phyloP scores from a whole-genome alignment of 2,329 filamentous ascomycete species.

The Hypoxylon sp. region DNA sequence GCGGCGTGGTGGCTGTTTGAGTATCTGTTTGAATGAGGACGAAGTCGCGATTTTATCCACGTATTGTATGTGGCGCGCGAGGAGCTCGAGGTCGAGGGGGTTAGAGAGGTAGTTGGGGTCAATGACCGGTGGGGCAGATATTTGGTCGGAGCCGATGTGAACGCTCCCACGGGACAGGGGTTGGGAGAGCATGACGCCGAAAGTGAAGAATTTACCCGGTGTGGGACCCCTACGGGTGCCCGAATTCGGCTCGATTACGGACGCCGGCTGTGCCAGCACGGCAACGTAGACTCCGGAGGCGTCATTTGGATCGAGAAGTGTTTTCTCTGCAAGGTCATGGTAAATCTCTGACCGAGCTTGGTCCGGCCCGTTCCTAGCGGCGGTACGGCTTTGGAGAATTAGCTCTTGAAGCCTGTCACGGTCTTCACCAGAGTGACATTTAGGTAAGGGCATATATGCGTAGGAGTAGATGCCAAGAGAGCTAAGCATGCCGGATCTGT shows the following conservation, averaged over 20 bases:
- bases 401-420: constrained; percentile 9
- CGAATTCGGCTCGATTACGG: neutral
- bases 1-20: constrained; percentile 35
- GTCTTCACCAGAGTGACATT: constrained; percentile 12
- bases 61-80: constrained; percentile 33
- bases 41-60: constrained; percentile 30
- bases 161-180: constrained; percentile 38
- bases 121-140: constrained; percentile 7
- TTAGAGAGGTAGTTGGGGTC: constrained; percentile 34
- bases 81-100: constrained; percentile 29
- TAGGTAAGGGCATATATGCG: constrained; percentile 31
- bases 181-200: constrained; percentile 34
- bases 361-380: neutral
- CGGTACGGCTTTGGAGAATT: constrained; percentile 8
- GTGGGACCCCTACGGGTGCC: neutral
- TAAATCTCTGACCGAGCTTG: constrained; percentile 18
- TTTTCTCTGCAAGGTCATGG: constrained; percentile 25
- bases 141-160: constrained; percentile 29
- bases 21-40: constrained; percentile 20
- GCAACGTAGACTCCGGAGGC: constrained; percentile 30
- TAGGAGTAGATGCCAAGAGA: constrained; percentile 23
- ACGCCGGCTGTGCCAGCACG: constrained; percentile 14
- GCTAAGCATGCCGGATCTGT: constrained; percentile 17
- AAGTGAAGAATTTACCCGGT: constrained; percentile 19
- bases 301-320: constrained; percentile 20